Base-by-base conservation (phyloP, 768 basidiomycete species). In the Tulasnella sp. region DNA sequence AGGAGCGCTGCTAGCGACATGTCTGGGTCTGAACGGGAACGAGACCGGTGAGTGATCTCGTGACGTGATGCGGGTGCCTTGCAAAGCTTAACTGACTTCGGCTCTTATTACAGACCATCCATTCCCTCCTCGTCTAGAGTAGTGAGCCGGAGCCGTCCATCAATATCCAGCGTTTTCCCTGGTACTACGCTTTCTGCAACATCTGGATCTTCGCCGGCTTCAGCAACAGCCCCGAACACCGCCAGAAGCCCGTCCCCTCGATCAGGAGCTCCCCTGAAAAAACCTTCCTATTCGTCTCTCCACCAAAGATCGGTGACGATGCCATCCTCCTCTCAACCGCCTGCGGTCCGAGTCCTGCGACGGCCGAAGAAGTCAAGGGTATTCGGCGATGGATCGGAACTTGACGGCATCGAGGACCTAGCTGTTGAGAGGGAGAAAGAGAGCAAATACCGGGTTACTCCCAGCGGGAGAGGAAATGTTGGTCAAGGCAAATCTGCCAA, bases 331-430 rank as follows among this genome's bases (percentile, higher is more conserved):
- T 18, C 80, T 72, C 75, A 44, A 18, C 74, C 90, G 3, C 88
- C 87, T 46, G 88, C 87, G 34, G 90, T 93, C 8, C 94, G 92
- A 86, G 85, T 95, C 18, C 86, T 96, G 37, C 90, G 92, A 77
- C 89, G 91, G 83, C 94, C 94, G 18, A 96, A 95, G 86, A 92
- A 94, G 54, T 89, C 89, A 81, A 89, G 91, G 77, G 90, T 90
- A 20, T 96, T 93, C 83, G 94, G 94, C 7, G 94, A 96, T 84
- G 96, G 96, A 20, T 96, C 95, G 14, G 96, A 97, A 85, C 87
- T 98, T 77, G 96, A 98, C 83, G 91, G 86, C 3, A 90, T 98
- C 80, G 96, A 97, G 40, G 96, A 98, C 85, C 89, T 97, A 60
- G 92, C 92, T 9, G 94, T 95, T 14, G 93, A 96, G 84, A 89